Conservation (phyloP, 441 rosid genomes). For the Adansonia madagascariensis region DNA sequence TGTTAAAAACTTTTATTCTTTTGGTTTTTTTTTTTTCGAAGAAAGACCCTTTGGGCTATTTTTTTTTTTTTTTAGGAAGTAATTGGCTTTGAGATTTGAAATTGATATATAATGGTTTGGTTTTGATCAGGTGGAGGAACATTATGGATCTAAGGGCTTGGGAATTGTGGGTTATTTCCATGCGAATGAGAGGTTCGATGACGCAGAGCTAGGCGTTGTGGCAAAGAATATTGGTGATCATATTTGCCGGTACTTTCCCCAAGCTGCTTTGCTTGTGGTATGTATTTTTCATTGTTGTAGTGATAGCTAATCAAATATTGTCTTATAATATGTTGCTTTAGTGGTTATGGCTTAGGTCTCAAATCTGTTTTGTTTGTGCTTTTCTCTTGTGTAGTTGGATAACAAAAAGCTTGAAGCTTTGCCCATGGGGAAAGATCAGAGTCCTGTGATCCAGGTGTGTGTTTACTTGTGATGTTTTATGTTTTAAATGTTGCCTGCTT, state of each 20-base stretch:
- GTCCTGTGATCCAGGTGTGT: slow-evolving; percentile 85
- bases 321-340: not conserved
- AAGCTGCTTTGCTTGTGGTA: slow-evolving; percentile 70
- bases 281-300: slow-evolving; percentile 22
- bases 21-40: not conserved
- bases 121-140: slow-evolving; percentile 76
- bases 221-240: slow-evolving; percentile 83
- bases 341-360: slow-evolving; percentile 1
- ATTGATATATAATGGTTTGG: slow-evolving; percentile 20
- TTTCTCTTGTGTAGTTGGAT: slow-evolving; percentile 63
- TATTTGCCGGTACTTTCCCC: slow-evolving; percentile 25
- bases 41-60: not conserved
- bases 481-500: slow-evolving; percentile 1
- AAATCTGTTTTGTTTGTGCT: slow-evolving; percentile 6
- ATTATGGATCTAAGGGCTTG: slow-evolving; percentile 67
- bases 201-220: slow-evolving; percentile 65
- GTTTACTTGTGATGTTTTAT: slow-evolving; percentile 9
- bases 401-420: slow-evolving; percentile 78
- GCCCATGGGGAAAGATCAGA: slow-evolving; percentile 58
- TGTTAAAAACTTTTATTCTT: not conserved
- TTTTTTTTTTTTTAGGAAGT: not conserved
- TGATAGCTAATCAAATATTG: not conserved
- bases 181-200: slow-evolving; percentile 90
- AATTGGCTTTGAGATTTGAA: not conserved
- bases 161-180: slow-evolving; percentile 89